Conservation (phyloP, 495 filamentous ascomycete genomes). For the Penicillium arizonense region DNA sequence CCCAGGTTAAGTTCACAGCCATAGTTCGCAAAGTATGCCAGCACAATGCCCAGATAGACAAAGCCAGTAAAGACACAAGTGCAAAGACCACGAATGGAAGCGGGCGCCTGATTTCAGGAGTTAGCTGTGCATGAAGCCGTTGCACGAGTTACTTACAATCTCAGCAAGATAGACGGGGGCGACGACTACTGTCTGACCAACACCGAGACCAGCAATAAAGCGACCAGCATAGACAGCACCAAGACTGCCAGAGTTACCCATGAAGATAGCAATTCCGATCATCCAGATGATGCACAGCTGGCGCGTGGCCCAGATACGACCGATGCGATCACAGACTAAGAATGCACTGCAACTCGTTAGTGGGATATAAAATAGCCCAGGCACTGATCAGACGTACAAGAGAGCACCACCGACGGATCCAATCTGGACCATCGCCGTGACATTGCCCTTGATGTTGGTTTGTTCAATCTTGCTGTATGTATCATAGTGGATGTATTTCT, state of each 20-base stretch:
- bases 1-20: slow-evolving; percentile 57
- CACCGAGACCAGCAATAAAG: slow-evolving; percentile 66
- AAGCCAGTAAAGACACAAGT: slow-evolving; percentile 65
- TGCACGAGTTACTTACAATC: slow-evolving; percentile 33
- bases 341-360: slow-evolving; percentile 46
- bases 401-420: slow-evolving; percentile 64
- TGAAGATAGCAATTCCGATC: slow-evolving; percentile 65
- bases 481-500: slow-evolving; percentile 53
- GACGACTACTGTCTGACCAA: slow-evolving; percentile 67
- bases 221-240: slow-evolving; percentile 65
- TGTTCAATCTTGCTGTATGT: slow-evolving; percentile 51
- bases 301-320: slow-evolving; percentile 67
- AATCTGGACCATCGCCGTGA: slow-evolving; percentile 72
- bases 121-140: background rate
- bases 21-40: slow-evolving; percentile 53
- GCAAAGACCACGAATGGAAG: slow-evolving; percentile 63
- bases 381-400: slow-evolving; percentile 37
- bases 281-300: slow-evolving; percentile 66
- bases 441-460: slow-evolving; percentile 65
- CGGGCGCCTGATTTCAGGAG: slow-evolving; percentile 40
- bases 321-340: slow-evolving; percentile 64
- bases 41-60: slow-evolving; percentile 48
- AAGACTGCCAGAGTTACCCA: slow-evolving; percentile 58
- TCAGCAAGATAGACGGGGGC: slow-evolving; percentile 53
- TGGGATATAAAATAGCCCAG: background rate